Base-by-base conservation (phyloP, 169 alveolate species). In the Cryptosporidium xiaoi region DNA sequence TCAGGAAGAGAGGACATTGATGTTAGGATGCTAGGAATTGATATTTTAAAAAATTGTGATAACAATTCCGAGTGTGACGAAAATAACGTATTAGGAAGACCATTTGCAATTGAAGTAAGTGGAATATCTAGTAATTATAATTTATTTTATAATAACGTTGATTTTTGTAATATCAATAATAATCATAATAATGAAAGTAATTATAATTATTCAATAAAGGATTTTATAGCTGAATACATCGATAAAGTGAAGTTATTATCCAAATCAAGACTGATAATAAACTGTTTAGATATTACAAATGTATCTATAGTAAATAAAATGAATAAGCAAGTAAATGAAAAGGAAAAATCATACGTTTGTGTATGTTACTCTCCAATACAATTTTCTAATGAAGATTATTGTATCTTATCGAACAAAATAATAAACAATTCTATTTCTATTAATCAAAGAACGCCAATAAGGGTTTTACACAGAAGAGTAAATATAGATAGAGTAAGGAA, bases 1-100 rank as follows among this genome's bases (percentile, higher is more conserved):
- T 93, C 95, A 53, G 98, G 98, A n/a, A 83, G 98, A 62, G 97
- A 95, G 90, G 98, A 95, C 71, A 83, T 94, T 40, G 98, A 95
- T 90, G 98, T 94, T 1, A 82, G 98, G 51, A 95, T 95, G 98
- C 94, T 95, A 50, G 97, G 97, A 1, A 65, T 44, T 24, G 83
- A 69, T 31, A 31, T 53, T 13, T 10, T 31, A 16, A 29, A 2
- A 27, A 6, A 53, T 31, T 8, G 31, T 7, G 24, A 7, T 48
- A 34, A 36, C 13, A 20, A 15, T 8, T 40, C 10, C 15, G 20
- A 31, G 8, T 8, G 51, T 7, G 29, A 18, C 4, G 24, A 16
- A 51, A 34, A 20, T 8, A 20, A 18, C 4, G 15, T 31, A 40
- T 34, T 40, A 2, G 97, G 97, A 16, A 91, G 97, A 20, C 97